Conservation (phyloP, 2,329 filamentous ascomycete species). For the Cordyceps pruinosa region DNA sequence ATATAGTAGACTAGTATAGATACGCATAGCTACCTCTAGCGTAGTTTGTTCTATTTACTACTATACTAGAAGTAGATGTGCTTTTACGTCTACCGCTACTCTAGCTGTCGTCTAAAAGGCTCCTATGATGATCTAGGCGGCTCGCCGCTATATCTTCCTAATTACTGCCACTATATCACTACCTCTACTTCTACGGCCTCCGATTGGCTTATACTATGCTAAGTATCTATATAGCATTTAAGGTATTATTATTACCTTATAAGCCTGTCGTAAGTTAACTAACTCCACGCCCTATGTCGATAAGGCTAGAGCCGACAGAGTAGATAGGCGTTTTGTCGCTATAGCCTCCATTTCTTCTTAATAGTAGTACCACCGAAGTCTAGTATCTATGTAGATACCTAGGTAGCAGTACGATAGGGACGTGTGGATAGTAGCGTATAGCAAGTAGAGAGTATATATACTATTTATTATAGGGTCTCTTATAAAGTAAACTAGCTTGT, state of each 20-base stretch:
- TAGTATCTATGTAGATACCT: too few species aligned
- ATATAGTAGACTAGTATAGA: conserved; percentile 15
- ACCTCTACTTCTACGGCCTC: conserved; percentile 8
- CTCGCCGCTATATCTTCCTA: conserved; percentile 19
- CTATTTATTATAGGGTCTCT: too few species aligned
- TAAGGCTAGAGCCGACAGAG: conserved; percentile 19
- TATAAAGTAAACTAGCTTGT: too few species aligned
- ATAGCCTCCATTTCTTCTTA: too few species aligned
- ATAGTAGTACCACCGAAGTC: too few species aligned
- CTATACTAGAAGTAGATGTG: conserved; percentile 19
- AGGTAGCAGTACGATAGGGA: too few species aligned
- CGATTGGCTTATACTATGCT: conserved; percentile 18
- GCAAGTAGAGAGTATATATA: too few species aligned
- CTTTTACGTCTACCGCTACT: conserved; percentile 21
- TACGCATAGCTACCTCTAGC: conserved; percentile 19
- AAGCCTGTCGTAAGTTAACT: conserved; percentile 21
- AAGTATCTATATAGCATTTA: conserved; percentile 24
- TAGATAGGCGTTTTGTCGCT: too few species aligned
- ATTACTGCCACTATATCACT: conserved; percentile 13
- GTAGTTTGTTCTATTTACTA: conserved; percentile 19
- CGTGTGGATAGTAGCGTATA: too few species aligned
- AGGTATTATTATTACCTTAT: conserved; percentile 16
- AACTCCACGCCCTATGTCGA: conserved; percentile 19
- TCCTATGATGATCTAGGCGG: conserved; percentile 22
- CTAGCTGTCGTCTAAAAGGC: conserved; percentile 20